phyloP scores from a whole-genome alignment of 768 basidiomycete species.

The Leccinum barrowsii region DNA sequence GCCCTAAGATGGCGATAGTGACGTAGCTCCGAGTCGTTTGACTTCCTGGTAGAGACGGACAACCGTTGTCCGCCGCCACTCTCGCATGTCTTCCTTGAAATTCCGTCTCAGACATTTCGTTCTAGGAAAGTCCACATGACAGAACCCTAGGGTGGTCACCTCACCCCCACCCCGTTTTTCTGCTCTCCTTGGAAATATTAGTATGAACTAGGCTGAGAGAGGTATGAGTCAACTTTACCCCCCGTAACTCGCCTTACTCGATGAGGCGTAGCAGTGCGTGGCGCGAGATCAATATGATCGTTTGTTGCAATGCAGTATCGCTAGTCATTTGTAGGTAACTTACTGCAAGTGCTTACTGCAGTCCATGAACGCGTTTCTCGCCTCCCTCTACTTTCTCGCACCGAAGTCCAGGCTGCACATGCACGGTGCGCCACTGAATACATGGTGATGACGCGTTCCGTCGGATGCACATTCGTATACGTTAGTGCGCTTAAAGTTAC shows the following conservation, averaged over 20 bases:
- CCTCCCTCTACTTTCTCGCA: not conserved
- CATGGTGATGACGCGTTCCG: not conserved
- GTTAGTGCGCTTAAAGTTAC: not conserved
- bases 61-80: not conserved
- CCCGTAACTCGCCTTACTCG: not conserved
- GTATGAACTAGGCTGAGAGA: not conserved
- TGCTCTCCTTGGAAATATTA: not conserved
- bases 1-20: not conserved
- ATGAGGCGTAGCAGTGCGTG: not conserved
- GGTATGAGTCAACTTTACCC: not conserved
- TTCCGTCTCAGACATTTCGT: not conserved
- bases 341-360: not conserved
- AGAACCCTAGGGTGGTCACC: not conserved
- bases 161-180: not conserved
- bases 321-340: not conserved
- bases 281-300: not conserved
- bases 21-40: not conserved
- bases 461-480: not conserved
- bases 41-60: not conserved
- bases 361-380: not conserved
- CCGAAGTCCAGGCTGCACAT: not conserved
- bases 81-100: not conserved
- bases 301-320: not conserved
- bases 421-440: not conserved
- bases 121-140: slow-evolving; percentile 1